Conservation (phyloP, 73 alveolate genomes). For the Blepharisma japonicum region DNA sequence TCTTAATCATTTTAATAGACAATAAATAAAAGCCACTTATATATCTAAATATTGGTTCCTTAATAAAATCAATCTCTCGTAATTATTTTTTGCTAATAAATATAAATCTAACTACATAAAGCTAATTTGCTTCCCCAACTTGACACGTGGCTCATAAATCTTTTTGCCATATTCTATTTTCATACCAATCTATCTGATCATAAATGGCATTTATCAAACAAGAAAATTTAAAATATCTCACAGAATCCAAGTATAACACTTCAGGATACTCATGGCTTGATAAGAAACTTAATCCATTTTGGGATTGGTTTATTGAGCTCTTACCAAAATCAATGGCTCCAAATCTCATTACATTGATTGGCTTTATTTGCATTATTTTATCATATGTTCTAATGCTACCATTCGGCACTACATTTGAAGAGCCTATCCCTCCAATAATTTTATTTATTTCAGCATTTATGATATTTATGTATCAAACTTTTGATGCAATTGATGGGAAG, state of each 20-base stretch:
- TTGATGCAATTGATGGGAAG: conserved; percentile 61
- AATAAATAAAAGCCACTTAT: too few species aligned
- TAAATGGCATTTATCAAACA: neutral
- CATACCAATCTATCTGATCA: neutral
- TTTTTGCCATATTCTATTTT: too few species aligned
- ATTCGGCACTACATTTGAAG: neutral
- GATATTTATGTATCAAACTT: conserved; percentile 37
- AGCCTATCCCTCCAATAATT: neutral
- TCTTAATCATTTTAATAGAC: too few species aligned
- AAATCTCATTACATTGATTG: neutral
- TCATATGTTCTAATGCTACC: neutral
- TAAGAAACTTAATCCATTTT: neutral
- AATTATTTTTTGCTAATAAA: too few species aligned
- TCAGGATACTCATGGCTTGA: neutral
- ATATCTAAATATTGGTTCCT: too few species aligned
- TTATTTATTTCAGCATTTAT: neutral
- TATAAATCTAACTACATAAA: too few species aligned
- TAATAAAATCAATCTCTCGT: too few species aligned
- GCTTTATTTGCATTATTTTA: neutral
- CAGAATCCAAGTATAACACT: neutral
- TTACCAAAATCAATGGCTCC: neutral
- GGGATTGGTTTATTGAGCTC: neutral
- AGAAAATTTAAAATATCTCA: neutral
- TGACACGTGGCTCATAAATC: too few species aligned
- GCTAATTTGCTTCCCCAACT: too few species aligned